A percentile compares a stretch with the other conserved stretches of the same genome.
Evolutionary conservation across 73 alveolate species (phyloP).

Genomic region (Paramecium caudatum): DNA sequence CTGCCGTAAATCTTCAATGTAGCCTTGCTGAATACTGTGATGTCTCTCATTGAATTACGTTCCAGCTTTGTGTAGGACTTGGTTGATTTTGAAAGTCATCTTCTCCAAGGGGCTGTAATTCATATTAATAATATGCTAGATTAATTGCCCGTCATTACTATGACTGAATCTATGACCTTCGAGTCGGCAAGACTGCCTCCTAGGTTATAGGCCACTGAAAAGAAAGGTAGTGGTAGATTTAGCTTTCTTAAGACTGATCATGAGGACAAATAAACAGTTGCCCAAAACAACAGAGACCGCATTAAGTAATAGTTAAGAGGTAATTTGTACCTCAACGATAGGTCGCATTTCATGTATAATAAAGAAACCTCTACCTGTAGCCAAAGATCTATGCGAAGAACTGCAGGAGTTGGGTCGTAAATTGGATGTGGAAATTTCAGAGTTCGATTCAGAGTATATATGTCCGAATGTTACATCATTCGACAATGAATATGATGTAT

Average conservation of each 20-base stretch:
- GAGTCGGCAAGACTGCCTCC: neutral
- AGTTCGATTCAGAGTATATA: conserved; percentile 29
- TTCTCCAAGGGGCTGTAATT: no score
- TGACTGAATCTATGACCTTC: neutral
- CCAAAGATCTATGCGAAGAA: conserved; percentile 18
- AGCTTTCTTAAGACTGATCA: conserved; percentile 44
- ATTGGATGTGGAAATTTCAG: conserved; percentile 29
- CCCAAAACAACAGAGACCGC: conserved; percentile 15
- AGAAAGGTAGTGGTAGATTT: conserved; percentile 31
- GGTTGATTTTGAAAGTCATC: conserved; percentile 11
- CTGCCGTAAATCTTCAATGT: conserved; percentile 27
- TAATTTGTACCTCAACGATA: neutral
- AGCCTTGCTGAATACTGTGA: conserved; percentile 9
- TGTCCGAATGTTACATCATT: neutral
- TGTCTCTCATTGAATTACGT: conserved; percentile 42
- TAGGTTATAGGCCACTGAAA: conserved; percentile 12
- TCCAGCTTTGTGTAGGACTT: conserved; percentile 26
- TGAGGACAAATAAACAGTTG: conserved; percentile 13
- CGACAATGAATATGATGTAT: conserved; percentile 62
- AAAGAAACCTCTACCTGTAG: neutral
- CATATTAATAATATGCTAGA: conserved; percentile 16
- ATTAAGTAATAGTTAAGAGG: conserved; percentile 55
- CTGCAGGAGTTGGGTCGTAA: conserved; percentile 39
- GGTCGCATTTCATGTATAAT: conserved; percentile 4
- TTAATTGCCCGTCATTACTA: neutral